Evolutionary conservation across 2,329 filamentous ascomycete species (phyloP).

Genomic region (Xylaria sp.): DNA sequence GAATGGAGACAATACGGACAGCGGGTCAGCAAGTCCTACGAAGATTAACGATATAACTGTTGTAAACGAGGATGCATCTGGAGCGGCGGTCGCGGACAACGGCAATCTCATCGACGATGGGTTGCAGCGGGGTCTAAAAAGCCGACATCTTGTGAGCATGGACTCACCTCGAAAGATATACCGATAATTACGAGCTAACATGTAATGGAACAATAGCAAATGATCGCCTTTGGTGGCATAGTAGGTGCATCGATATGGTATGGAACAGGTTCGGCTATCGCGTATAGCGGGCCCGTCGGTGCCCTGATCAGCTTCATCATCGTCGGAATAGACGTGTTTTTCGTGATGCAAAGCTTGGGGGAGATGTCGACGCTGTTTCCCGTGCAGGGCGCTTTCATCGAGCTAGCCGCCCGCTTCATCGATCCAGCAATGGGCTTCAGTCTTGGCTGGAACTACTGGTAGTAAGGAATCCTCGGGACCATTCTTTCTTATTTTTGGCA

Average conservation of each 20-base stretch:
- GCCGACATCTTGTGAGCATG: slow-evolving; percentile 43
- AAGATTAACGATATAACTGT: slow-evolving; percentile 21
- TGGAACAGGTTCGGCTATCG: slow-evolving; percentile 47
- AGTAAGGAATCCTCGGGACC: slow-evolving; percentile 28
- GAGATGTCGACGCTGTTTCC: slow-evolving; percentile 66
- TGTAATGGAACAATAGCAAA: slow-evolving; percentile 38
- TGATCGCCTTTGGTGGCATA: slow-evolving; percentile 47
- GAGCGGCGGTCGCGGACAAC: slow-evolving; percentile 37
- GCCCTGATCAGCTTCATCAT: slow-evolving; percentile 50
- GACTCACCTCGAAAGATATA: background rate
- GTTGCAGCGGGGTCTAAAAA: slow-evolving; percentile 46
- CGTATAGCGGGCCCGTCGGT: slow-evolving; percentile 48
- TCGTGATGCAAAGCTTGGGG: slow-evolving; percentile 63
- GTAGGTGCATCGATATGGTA: slow-evolving; percentile 47
- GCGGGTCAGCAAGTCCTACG: slow-evolving; percentile 24
- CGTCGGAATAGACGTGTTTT: slow-evolving; percentile 49
- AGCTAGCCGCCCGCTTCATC: slow-evolving; percentile 61
- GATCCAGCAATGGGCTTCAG: slow-evolving; percentile 59
- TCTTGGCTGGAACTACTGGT: slow-evolving; percentile 62
- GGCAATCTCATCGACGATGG: slow-evolving; percentile 46
- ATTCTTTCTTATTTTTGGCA: background rate
- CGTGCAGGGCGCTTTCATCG: slow-evolving; percentile 62
- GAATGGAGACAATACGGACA: slow-evolving; percentile 24
- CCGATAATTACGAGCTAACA: background rate
- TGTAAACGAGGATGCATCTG: slow-evolving; percentile 15